These are phyloP conservation scores for Corynespora cassiicola DNA, from an alignment of 2,329 filamentous ascomycete genomes.

Conservation along the genomic window DNA sequence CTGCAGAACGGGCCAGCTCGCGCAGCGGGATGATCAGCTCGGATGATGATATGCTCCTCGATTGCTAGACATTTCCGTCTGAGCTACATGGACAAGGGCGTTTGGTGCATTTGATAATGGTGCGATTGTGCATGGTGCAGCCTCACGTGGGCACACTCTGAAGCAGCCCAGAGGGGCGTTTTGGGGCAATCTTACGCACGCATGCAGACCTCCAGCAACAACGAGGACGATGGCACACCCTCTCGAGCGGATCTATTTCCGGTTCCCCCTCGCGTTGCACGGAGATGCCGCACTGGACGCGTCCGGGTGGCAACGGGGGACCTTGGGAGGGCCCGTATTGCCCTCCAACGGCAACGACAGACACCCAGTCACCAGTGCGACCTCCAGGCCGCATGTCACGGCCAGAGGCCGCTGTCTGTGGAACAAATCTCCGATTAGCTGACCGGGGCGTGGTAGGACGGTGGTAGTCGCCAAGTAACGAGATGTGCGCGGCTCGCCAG, in stretches of 20 bases:
- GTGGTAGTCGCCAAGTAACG: slow-evolving; percentile 27
- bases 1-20: slow-evolving; percentile 8
- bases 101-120: slow-evolving; percentile 6
- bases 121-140: background rate
- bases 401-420: slow-evolving; percentile 19
- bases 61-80: no score
- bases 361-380: no score
- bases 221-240: slow-evolving; percentile 16
- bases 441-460: slow-evolving; percentile 22
- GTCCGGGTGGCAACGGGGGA: slow-evolving; percentile 1
- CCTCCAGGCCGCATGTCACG: slow-evolving; percentile 19
- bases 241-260: slow-evolving; percentile 7
- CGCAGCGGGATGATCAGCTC: slow-evolving; percentile 9
- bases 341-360: no score
- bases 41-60: slow-evolving; percentile 36
- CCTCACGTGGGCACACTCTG: slow-evolving; percentile 10
- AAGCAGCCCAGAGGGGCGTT: slow-evolving; percentile 11
- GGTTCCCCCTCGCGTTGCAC: slow-evolving; percentile 2
- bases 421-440: slow-evolving; percentile 30
- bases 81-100: slow-evolving; percentile 12
- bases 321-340: no score
- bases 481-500: slow-evolving; percentile 29
- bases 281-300: background rate
- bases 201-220: slow-evolving; percentile 17
- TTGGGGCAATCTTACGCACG: slow-evolving; percentile 10